A percentile compares a stretch with the other conserved stretches of the same genome.
These are phyloP conservation scores for Rhynchosporium graminicola DNA, from an alignment of 2,329 filamentous ascomycete species.

Conservation along the genomic window DNA sequence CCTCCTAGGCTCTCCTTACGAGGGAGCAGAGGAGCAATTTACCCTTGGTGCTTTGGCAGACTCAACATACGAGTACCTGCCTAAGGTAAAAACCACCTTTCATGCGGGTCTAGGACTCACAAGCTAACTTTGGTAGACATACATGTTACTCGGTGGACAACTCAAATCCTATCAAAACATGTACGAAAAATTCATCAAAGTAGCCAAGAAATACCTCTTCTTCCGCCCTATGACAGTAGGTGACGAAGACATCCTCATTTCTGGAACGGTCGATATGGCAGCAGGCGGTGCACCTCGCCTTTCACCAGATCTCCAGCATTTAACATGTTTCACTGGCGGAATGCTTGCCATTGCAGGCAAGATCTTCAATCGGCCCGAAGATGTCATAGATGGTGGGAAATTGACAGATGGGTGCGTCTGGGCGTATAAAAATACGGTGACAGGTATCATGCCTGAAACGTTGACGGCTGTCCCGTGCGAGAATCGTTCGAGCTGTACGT, in stretches of 20 bases:
- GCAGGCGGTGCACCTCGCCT: conserved; percentile 48
- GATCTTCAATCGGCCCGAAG: conserved; percentile 55
- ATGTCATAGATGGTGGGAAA: conserved; percentile 57
- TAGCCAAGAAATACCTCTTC: conserved; percentile 49
- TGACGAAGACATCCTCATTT: conserved; percentile 47
- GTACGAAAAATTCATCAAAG: conserved; percentile 49
- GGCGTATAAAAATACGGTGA: conserved; percentile 57
- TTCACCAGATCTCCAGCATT: conserved; percentile 55
- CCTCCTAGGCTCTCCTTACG: conserved; percentile 47
- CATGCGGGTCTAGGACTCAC: conserved; percentile 46
- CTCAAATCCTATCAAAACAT: conserved; percentile 38
- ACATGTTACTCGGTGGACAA: conserved; percentile 37
- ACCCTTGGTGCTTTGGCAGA: conserved; percentile 58
- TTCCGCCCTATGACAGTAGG: conserved; percentile 47
- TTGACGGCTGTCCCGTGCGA: conserved; percentile 45
- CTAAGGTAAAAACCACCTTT: conserved; percentile 60
- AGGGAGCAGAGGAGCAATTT: conserved; percentile 56
- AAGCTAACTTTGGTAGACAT: conserved; percentile 39
- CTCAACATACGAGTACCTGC: conserved; percentile 66
- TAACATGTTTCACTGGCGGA: conserved; percentile 72
- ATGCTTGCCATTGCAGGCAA: conserved; percentile 69
- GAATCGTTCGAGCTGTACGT: conserved; percentile 31
- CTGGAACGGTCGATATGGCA: conserved; percentile 48
- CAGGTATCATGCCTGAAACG: conserved; percentile 63
- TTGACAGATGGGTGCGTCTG: conserved; percentile 66